These are phyloP conservation scores for Hansenula sp. DNA, from an alignment of 1,139 yeast genomes.

Conservation along the genomic window DNA sequence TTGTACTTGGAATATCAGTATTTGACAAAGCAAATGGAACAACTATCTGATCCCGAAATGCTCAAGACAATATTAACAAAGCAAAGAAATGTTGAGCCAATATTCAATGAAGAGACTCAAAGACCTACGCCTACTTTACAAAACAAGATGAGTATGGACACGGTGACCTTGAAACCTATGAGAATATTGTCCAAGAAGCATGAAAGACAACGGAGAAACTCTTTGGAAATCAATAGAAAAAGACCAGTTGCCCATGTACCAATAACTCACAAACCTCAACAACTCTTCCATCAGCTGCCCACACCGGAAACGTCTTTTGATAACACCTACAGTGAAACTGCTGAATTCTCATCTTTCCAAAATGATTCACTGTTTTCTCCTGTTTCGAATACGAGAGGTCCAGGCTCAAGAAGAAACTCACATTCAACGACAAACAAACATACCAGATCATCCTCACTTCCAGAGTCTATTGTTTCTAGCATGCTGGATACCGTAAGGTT, in stretches of 20 bases:
- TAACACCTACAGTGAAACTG: neutral
- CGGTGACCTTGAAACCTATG: neutral
- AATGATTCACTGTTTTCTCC: neutral
- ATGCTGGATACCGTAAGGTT: neutral
- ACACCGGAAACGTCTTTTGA: constrained; percentile 17
- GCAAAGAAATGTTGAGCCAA: neutral
- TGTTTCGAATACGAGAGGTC: neutral
- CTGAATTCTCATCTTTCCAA: neutral
- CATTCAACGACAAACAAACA: constrained; percentile 4
- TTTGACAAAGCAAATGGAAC: constrained; percentile 24
- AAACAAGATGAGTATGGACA: neutral
- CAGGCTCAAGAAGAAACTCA: neutral
- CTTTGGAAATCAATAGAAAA: neutral
- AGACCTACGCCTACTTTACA: neutral
- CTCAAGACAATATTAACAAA: neutral
- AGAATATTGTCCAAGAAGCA: neutral
- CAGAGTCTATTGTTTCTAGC: constrained; percentile 3
- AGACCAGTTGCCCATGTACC: neutral
- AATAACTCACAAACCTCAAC: neutral
- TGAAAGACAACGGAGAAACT: neutral
- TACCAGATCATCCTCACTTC: constrained; percentile 14
- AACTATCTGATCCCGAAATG: neutral
- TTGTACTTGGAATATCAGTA: constrained; percentile 44
- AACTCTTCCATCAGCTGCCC: constrained; percentile 4
- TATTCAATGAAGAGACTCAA: neutral